Base-by-base conservation (phyloP, 768 basidiomycete genomes). In the Tricholoma bakamatsutake region DNA sequence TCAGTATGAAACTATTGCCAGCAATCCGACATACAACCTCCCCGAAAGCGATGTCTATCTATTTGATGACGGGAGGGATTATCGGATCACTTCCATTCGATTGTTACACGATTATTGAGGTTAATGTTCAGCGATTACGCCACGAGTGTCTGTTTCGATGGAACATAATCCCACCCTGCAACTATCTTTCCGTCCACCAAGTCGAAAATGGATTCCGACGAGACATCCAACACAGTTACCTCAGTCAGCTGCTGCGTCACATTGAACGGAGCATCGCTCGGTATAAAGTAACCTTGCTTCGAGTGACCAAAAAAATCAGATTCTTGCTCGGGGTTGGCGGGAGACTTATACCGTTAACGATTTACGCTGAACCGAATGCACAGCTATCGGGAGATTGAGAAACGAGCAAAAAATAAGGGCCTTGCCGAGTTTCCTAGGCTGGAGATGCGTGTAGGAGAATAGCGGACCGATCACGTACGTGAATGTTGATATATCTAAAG, bases 401-500 rank as follows among this genome's bases (percentile, higher is more conserved):
- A 1, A 87, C 76, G 31, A 90, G 76, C 8, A 91, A 72, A 9
- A 80, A 73, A 67, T 80, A 90, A 0, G 85, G 82, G 0, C 80
- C 80, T 42, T 78, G 68, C 4, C 79, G 76, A 0, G 88, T 89
- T 65, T 87, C 86, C 52, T 89, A 88, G 1, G 69, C 82, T 8
- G 88, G 85, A 52, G 74, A 57, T 9, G 78, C 70, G 63, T 90
- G 82, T 39, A 88, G 66, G 17, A 90, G 77, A 10, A 91, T 66
- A 30, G 82, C 82, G 15, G 85, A 76, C 24, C 83, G 82, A 55
- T 84, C 82, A n/a, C 88, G 81, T 55, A 91, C 67, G 64, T 90
- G 87, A 24, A 90, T 83, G 57, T 85, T 85, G 68, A 91, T 90
- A 63, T 88, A 83, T 15, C 83, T 77, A 2, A 91, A 80, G 3